Base-by-base conservation (phyloP, 257 asterid species). In the Ocimum tenuiflorum region DNA sequence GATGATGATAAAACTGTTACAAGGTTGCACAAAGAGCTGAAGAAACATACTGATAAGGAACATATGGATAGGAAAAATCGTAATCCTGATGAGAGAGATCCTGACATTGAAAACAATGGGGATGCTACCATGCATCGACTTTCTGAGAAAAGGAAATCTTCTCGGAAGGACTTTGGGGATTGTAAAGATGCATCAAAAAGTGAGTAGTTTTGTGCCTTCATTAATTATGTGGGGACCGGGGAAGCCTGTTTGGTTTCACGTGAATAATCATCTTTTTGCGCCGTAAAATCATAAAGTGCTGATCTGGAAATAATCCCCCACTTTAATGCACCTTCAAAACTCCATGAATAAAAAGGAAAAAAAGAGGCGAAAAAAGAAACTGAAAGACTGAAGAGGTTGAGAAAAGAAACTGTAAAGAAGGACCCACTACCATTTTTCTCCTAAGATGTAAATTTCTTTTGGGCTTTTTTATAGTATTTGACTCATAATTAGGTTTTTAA, bases 101-200 rank as follows among this genome's bases (percentile, higher is more conserved):
- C 78, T 42, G 95, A 78, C 36, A 76, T 63, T 59, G 97, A 82
- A 68, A 88, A 80, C 70, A 83, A 80, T 74, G 86, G 85, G 74
- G 96, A 86, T 20, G 24, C 69, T 66, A 67, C 73, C 81, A 75
- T 76, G 80, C 95, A 82, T 72, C 84, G 84, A 10, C 83, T 52
- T 69, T 56, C 84, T 41, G 99, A 86, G 39, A 91, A 94, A 81
- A 81, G 78, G 71, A 94, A 88, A 74, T 62, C 86, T 69, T 78
- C 79, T 65, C 84, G 79, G 49, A 90, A 86, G 75, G 86, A 80
- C 63, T 67, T 87, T 58, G 70, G 50, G 61, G 95, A 88, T 54
- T 92, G 88, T 66, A 88, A 82, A 81, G 88, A 86, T 67, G 77
- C 96, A 33, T 62, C 85, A 70, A 90, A 83, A 83, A 81, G 99